These are phyloP conservation scores for Ammopiptanthus mongolicus DNA, from an alignment of 306 rosid species.

Conservation along the genomic window DNA sequence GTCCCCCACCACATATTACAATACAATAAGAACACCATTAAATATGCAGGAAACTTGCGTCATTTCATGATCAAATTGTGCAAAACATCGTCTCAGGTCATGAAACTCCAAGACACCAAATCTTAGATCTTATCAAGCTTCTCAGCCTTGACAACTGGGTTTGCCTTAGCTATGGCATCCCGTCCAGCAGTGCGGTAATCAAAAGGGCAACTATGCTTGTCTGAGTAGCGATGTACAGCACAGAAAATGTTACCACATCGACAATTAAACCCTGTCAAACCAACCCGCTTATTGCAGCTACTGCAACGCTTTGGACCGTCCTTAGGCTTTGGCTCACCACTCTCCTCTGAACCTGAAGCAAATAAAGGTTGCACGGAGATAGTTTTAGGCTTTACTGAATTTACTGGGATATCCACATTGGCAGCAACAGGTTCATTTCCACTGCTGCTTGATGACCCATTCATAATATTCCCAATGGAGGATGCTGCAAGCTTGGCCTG, in stretches of 20 bases:
- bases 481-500: slow-evolving; percentile 85
- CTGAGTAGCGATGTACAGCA: slow-evolving; percentile 82
- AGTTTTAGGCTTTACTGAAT: slow-evolving; percentile 44
- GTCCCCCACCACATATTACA: slow-evolving; percentile 52
- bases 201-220: slow-evolving; percentile 73
- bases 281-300: slow-evolving; percentile 83
- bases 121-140: slow-evolving; percentile 85
- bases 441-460: slow-evolving; percentile 65
- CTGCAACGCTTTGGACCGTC: slow-evolving; percentile 83
- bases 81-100: slow-evolving; percentile 32
- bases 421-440: slow-evolving; percentile 41
- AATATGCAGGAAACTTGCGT: slow-evolving; percentile 51
- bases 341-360: slow-evolving; percentile 43
- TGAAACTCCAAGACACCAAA: slow-evolving; percentile 24
- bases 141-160: slow-evolving; percentile 86
- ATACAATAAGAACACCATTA: slow-evolving; percentile 43
- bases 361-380: slow-evolving; percentile 30
- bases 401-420: slow-evolving; percentile 34
- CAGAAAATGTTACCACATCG: slow-evolving; percentile 79
- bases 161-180: slow-evolving; percentile 81
- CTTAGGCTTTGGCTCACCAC: slow-evolving; percentile 52
- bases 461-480: slow-evolving; percentile 74
- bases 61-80: slow-evolving; percentile 51
- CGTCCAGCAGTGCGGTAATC: slow-evolving; percentile 85
- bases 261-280: slow-evolving; percentile 87